Percentiles rank a stretch among this genome's conserved stretches.
Conservation (phyloP, 2,329 filamentous ascomycete species). For the Parafenestella ontariensis region DNA sequence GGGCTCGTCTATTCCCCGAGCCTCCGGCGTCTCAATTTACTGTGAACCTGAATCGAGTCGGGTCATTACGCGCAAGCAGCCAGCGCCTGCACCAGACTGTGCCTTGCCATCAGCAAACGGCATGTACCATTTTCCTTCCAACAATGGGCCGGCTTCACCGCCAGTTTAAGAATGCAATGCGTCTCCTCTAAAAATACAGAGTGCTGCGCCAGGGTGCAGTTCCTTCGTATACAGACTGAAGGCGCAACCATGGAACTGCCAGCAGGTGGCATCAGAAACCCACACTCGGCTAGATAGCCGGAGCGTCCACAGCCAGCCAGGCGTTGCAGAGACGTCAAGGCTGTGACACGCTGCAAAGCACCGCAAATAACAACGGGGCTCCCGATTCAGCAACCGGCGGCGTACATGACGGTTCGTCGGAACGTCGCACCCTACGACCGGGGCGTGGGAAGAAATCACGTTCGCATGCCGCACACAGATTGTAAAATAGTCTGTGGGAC, state of each 20-base stretch:
- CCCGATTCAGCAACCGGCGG: constrained; percentile 25
- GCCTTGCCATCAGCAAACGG: constrained; percentile 2
- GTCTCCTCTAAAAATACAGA: constrained; percentile 38
- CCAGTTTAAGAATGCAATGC: constrained; percentile 36
- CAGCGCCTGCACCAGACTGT: constrained; percentile 13
- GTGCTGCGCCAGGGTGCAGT: constrained; percentile 30
- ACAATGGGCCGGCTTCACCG: constrained; percentile 40
- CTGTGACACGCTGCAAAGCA: constrained; percentile 29
- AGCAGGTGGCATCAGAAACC: constrained; percentile 33
- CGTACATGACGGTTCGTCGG: constrained; percentile 30
- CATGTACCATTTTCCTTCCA: constrained; percentile 15
- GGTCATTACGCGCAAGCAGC: constrained; percentile 10
- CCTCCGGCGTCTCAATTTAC: constrained; percentile 16
- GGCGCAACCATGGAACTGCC: constrained; percentile 22
- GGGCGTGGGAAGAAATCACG: constrained; percentile 36
- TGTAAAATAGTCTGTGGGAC: constrained; percentile 28
- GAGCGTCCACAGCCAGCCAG: constrained; percentile 28
- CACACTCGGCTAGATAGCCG: constrained; percentile 30
- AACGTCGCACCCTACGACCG: constrained; percentile 32
- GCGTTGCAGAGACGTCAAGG: constrained; percentile 27
- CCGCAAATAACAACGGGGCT: constrained; percentile 22
- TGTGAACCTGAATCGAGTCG: constrained; percentile 10
- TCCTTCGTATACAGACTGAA: constrained; percentile 35
- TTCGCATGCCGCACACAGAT: constrained; percentile 39
- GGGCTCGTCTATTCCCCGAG: constrained; percentile 12